phyloP scores from a whole-genome alignment of 1,284 basidiomycete species.

The Trichosporon coremiiforme region DNA sequence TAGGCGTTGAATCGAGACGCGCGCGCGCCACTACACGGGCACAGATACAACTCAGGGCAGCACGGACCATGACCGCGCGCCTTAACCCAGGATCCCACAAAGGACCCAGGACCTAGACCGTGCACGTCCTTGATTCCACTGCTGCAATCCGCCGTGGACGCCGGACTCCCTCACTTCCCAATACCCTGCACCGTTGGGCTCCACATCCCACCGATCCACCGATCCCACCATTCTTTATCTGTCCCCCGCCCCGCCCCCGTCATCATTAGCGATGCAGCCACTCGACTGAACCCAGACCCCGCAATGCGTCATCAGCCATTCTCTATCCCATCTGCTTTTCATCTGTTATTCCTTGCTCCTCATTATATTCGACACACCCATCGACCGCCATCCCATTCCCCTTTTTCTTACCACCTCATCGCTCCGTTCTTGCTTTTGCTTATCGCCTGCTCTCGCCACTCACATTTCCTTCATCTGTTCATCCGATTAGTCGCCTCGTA shows the following conservation, averaged over 20 bases:
- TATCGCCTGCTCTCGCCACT: background rate
- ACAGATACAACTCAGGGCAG: background rate
- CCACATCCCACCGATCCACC: constrained; percentile 1
- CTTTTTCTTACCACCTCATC: constrained; percentile 1
- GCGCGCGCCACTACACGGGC: constrained; percentile 8
- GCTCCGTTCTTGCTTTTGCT: constrained; percentile 3
- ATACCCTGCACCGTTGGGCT: background rate
- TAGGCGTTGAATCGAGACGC: background rate
- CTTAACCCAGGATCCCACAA: background rate
- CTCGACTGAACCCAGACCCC: background rate
- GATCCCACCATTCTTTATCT: constrained; percentile 6
- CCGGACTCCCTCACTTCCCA: background rate
- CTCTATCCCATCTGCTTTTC: constrained; percentile 3
- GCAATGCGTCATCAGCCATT: constrained; percentile 12
- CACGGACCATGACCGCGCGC: background rate
- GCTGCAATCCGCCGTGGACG: background rate
- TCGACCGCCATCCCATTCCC: background rate
- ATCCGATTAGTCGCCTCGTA: background rate
- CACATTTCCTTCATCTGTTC: background rate
- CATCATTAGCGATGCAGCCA: background rate
- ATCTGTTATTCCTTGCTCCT: constrained; percentile 13
- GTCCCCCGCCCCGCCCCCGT: constrained; percentile 11
- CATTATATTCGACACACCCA: background rate
- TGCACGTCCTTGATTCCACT: constrained; percentile 10
- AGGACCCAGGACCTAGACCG: constrained; percentile 11